phyloP scores from a whole-genome alignment of 768 basidiomycete species.

The Trametes punicea region DNA sequence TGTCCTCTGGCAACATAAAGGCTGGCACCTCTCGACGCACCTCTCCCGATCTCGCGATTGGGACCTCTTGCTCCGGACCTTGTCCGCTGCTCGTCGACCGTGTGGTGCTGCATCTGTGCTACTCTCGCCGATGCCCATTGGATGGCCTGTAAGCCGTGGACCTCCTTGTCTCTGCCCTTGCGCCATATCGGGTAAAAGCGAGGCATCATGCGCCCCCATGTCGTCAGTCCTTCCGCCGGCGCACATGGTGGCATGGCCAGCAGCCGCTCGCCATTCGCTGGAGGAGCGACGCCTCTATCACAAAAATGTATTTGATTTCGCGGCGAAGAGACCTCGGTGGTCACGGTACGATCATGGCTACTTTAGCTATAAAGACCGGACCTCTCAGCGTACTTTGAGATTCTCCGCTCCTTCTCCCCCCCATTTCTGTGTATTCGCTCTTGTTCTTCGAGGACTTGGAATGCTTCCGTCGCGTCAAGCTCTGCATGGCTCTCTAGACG shows the following conservation, averaged over 20 bases:
- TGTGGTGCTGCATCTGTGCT: neutral
- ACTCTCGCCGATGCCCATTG: slow-evolving; percentile 1
- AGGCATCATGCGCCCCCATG: slow-evolving; percentile 11
- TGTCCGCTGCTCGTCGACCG: neutral
- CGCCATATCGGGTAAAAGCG: neutral
- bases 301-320: neutral
- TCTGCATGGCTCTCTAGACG: neutral
- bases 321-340: neutral
- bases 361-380: neutral
- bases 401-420: neutral
- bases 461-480: neutral
- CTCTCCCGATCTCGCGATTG: neutral
- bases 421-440: neutral
- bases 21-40: neutral
- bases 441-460: neutral
- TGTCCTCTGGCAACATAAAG: neutral
- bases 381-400: neutral
- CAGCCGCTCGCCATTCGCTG: neutral
- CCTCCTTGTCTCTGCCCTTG: neutral
- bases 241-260: neutral
- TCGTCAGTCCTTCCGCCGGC: neutral
- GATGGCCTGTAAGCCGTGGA: neutral
- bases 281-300: neutral
- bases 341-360: neutral
- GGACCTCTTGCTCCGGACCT: neutral